phyloP scores from a whole-genome alignment of 2,329 filamentous ascomycete genomes.

The Phoma sp. region DNA sequence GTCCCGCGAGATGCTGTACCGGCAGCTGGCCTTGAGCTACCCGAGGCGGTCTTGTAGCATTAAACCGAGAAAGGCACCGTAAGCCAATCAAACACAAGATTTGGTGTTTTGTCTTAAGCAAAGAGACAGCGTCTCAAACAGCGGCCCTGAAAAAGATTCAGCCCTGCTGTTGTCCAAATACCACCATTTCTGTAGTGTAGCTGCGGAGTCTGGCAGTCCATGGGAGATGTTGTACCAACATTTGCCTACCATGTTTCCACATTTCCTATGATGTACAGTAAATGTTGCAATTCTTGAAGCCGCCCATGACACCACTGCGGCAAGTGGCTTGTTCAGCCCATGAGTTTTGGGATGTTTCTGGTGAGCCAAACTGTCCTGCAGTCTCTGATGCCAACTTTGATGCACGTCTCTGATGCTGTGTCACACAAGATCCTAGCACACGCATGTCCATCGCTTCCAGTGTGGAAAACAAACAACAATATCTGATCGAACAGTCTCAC shows the following conservation, averaged over 20 bases:
- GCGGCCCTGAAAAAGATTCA: not conserved
- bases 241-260: constrained; percentile 1
- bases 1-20: not conserved
- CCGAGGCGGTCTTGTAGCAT: not conserved
- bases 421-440: constrained; percentile 20
- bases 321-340: constrained; percentile 25
- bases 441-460: constrained; percentile 15
- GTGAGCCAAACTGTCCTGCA: constrained; percentile 26
- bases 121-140: constrained; percentile 2
- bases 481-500: constrained; percentile 14
- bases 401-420: constrained; percentile 22
- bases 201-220: not conserved
- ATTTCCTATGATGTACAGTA: constrained; percentile 5
- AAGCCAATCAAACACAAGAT: not conserved
- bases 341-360: constrained; percentile 24
- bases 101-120: not conserved
- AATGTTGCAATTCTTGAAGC: constrained; percentile 6
- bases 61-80: not conserved
- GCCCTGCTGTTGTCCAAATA: constrained; percentile 2
- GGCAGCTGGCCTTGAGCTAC: constrained; percentile 7
- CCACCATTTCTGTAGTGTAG: not conserved
- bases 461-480: constrained; percentile 24
- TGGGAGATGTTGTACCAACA: not conserved
- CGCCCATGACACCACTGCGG: constrained; percentile 21
- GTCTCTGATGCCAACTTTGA: not conserved